Conservation (phyloP, 202 grass and related monocot species). For the Brachypodium distachyon region DNA sequence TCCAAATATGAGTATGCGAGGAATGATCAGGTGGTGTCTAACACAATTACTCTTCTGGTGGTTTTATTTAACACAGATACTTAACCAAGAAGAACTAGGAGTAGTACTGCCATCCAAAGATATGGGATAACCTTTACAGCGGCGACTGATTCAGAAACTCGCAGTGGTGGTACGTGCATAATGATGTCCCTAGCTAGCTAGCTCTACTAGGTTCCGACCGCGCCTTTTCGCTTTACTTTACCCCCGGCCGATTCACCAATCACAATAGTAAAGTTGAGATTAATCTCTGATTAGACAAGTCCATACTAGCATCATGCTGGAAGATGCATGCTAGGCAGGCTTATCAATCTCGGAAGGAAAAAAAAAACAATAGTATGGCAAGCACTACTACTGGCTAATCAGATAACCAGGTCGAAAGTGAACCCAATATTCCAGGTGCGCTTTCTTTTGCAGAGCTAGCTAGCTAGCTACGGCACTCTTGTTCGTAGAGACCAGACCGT, state of each 20-base stretch:
- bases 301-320: no score
- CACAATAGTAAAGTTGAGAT: background rate
- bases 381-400: background rate
- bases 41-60: background rate
- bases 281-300: background rate
- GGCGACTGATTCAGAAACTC: background rate
- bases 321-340: background rate
- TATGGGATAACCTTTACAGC: background rate
- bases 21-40: background rate
- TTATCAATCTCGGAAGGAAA: background rate
- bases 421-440: background rate
- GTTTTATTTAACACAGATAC: background rate
- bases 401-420: background rate
- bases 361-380: background rate
- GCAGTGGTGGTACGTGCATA: conserved; percentile 1
- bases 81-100: background rate
- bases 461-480: background rate
- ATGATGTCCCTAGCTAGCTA: conserved; percentile 19
- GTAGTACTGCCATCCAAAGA: no score
- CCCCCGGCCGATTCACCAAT: background rate
- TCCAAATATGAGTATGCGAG: no score
- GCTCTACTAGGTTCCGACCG: background rate
- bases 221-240: background rate
- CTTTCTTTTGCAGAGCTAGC: background rate
- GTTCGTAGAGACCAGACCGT: background rate